phyloP scores from a whole-genome alignment of 441 rosid species.

The Gossypium schwendimanii region DNA sequence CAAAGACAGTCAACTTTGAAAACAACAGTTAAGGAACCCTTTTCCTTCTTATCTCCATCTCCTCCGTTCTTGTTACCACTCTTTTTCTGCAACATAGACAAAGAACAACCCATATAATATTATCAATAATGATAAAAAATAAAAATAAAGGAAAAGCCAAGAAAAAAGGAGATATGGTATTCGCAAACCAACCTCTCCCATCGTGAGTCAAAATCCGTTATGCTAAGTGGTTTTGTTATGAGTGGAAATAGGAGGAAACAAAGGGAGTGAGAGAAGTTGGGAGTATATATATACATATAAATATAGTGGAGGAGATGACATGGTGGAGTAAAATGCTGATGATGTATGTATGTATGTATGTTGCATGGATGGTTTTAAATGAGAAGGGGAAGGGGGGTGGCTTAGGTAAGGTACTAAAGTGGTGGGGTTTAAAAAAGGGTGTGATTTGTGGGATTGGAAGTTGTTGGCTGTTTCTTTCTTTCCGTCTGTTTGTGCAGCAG shows the following conservation, averaged over 20 bases:
- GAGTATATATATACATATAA: neutral
- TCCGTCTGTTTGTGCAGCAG: neutral
- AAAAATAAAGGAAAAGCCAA: neutral
- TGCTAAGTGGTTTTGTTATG: constrained; percentile 9
- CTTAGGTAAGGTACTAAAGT: neutral
- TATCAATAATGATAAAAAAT: neutral
- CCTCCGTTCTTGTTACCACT: constrained; percentile 17
- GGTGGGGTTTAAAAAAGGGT: neutral
- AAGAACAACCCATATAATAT: constrained; percentile 12
- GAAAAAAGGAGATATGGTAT: neutral
- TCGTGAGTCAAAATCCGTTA: constrained; percentile 20
- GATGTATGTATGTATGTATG: neutral
- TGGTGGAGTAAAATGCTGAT: neutral
- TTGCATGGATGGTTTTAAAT: neutral
- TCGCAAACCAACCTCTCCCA: constrained; percentile 35
- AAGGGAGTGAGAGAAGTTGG: neutral
- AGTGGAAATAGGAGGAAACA: constrained; percentile 20
- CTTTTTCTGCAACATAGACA: constrained; percentile 26
- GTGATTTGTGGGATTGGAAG: neutral
- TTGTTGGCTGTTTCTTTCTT: neutral
- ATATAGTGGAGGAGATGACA: neutral
- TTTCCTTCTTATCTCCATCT: constrained; percentile 19
- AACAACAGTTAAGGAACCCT: constrained; percentile 28
- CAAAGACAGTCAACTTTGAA: constrained; percentile 50
- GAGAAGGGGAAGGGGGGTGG: too few relatives aligned